Evolutionary conservation across 768 basidiomycete species (phyloP).

Genomic region (Mycena crocata): DNA sequence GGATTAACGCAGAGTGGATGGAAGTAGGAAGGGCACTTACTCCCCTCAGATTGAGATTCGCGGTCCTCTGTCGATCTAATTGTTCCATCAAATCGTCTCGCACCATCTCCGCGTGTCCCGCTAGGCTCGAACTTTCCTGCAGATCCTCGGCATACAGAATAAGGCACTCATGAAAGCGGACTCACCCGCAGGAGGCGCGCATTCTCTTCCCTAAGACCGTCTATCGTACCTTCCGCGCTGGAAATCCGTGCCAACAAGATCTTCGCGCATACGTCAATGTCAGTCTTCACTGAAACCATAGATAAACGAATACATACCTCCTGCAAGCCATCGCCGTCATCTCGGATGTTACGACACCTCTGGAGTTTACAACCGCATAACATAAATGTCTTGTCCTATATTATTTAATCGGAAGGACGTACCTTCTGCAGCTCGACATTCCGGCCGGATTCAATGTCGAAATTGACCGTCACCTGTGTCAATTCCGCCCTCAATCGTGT

Average conservation of each 20-base stretch:
- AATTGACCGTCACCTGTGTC: too few relatives aligned
- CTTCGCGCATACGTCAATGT: too few relatives aligned
- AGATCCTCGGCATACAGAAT: neutral
- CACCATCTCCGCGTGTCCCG: neutral
- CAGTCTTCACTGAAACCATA: too few relatives aligned
- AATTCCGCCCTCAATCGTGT: too few relatives aligned
- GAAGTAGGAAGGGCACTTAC: neutral
- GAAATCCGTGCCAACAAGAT: too few relatives aligned
- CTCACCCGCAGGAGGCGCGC: neutral
- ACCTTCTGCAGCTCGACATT: neutral
- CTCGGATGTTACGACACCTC: too few relatives aligned
- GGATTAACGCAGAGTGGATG: neutral
- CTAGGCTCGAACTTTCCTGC: neutral
- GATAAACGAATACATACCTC: too few relatives aligned
- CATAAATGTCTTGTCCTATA: too few relatives aligned
- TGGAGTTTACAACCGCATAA: too few relatives aligned
- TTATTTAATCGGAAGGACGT: neutral
- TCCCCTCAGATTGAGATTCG: neutral
- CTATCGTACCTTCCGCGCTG: neutral
- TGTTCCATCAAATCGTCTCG: slow-evolving; percentile 1
- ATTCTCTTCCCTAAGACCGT: neutral
- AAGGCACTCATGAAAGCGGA: neutral
- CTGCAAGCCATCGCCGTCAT: too few relatives aligned
- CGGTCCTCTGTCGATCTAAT: neutral
- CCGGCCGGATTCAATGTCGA: too few relatives aligned